Conservation (phyloP, 805 yeast species). For the Schwanniomyces polymorphus region DNA sequence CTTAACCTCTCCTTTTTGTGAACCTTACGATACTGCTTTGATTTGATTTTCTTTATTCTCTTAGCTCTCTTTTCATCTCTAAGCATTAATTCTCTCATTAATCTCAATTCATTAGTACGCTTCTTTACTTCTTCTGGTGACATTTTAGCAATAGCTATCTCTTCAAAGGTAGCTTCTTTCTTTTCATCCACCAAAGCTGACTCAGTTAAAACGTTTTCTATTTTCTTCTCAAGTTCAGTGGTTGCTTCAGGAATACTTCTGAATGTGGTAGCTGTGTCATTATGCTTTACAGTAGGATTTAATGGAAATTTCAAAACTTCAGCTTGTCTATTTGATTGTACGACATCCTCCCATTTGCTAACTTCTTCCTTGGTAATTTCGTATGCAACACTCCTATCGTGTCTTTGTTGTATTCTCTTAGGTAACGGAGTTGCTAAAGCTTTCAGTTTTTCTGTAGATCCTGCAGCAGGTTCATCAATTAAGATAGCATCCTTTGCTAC, state of each 20-base stretch:
- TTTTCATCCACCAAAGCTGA: slow-evolving; percentile 72
- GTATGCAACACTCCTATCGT: slow-evolving; percentile 87
- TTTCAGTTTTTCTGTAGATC: slow-evolving; percentile 32
- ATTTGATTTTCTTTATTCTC: slow-evolving; percentile 91
- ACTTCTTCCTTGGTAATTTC: slow-evolving; percentile 86
- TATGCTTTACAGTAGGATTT: slow-evolving; percentile 46
- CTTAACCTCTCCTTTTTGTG: slow-evolving; percentile 80
- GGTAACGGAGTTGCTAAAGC: slow-evolving; percentile 83
- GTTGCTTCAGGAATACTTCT: slow-evolving; percentile 41
- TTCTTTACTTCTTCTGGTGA: slow-evolving; percentile 76
- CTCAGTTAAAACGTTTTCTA: slow-evolving; percentile 57
- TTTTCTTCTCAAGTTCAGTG: slow-evolving; percentile 66
- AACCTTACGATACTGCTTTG: slow-evolving; percentile 83
- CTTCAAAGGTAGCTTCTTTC: slow-evolving; percentile 82
- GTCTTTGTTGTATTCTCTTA: slow-evolving; percentile 76
- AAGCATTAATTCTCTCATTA: slow-evolving; percentile 95
- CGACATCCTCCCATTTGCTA: slow-evolving; percentile 83
- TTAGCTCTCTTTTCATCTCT: slow-evolving; percentile 90
- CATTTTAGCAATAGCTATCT: slow-evolving; percentile 77
- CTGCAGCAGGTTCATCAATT: slow-evolving; percentile 34
- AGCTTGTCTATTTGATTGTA: slow-evolving; percentile 75
- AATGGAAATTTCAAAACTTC: slow-evolving; percentile 82
- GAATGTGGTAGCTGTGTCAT: slow-evolving; percentile 54
- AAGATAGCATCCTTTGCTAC: slow-evolving; percentile 51
- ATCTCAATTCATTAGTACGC: slow-evolving; percentile 77